Percentiles rank a stretch among this genome's conserved stretches.
Evolutionary conservation across 768 basidiomycete genomes (phyloP).

Genomic region (Lactarius sanguifluus): DNA sequence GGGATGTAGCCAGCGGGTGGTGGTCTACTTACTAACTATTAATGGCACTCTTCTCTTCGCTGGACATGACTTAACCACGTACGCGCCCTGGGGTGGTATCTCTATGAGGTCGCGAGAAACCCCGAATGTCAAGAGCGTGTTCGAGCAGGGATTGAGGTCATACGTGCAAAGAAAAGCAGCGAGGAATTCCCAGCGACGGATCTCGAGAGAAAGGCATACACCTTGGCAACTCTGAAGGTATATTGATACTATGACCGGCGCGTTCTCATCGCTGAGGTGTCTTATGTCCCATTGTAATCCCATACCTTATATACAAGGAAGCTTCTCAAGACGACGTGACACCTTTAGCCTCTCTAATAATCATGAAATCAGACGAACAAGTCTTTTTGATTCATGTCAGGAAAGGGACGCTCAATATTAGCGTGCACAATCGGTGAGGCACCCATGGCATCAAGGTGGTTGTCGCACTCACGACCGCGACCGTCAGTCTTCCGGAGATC

Average conservation of each 20-base stretch:
- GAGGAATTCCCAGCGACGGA: not conserved
- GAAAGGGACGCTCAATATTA: slow-evolving; percentile 9
- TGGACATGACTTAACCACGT: slow-evolving; percentile 2
- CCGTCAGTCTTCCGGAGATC: slow-evolving; percentile 7
- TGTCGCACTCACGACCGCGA: not conserved
- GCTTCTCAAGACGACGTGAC: slow-evolving; percentile 29
- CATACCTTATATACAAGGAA: slow-evolving; percentile 18
- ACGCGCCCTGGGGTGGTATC: not conserved
- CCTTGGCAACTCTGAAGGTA: slow-evolving; percentile 10
- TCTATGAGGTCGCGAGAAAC: slow-evolving; percentile 10
- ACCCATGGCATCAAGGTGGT: not conserved
- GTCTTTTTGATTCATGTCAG: slow-evolving; percentile 8
- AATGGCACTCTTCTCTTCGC: not conserved
- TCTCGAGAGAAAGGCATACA: slow-evolving; percentile 10
- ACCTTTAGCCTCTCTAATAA: slow-evolving; percentile 23
- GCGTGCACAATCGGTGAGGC: slow-evolving; percentile 12
- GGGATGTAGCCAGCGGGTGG: not conserved
- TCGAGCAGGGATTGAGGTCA: slow-evolving; percentile 16
- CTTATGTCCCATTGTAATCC: not conserved
- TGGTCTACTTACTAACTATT: not conserved
- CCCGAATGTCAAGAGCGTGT: slow-evolving; percentile 12
- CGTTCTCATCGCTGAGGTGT: not conserved
- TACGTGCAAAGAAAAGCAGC: slow-evolving; percentile 8
- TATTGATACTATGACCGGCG: not conserved
- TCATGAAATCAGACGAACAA: slow-evolving; percentile 1